Evolutionary conservation across 2,329 filamentous ascomycete species (phyloP), one percentile per base, ranked within the genome.

Genomic region (Ophiostoma novo-ulmi): DNA sequence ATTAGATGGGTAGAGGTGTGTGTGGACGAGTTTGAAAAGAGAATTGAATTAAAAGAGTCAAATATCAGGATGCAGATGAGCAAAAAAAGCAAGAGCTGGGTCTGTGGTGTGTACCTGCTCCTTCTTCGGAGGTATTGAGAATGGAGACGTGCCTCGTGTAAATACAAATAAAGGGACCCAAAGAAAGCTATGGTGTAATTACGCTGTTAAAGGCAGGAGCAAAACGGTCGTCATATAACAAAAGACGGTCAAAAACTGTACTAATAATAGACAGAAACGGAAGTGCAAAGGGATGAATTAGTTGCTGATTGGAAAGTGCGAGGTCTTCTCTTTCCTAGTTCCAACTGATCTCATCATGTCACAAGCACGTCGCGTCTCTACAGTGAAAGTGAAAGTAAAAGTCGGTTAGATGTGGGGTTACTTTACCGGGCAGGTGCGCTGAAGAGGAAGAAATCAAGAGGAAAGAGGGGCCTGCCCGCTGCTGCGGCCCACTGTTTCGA

Each of bases 61-160:
- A 63, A 35, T 17, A 63, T 63, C 58, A 35, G 22, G 26, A 63
- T 35, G 55, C 13, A 61, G 26, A 35, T 35, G 58, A 36, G 52
- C 52, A 48, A 58, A 14, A 58, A 44, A 48, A 7, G 44, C 44
- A 48, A 48, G 44, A 48, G 55, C 55, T 61, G 55, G 58, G 58
- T 63, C 26, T 63, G 35, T 61, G 26, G n/a, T 44, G 3, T 20
- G 44, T 26, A 63, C 26, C 26, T 35, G 22, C 58, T 63, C 58
- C 58, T 63, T 63, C 26, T 63, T 63, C 58, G 58, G 58, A 63
- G 58, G 58, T 63, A 63, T 17, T 63, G 58, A 8, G 26, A 63
- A 61, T 35, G 55, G 55, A 63, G 58, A 63, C 58, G 58, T 31
- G 58, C 58, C 26, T 58, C 52, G n/a, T 63, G 58, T 63, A 63